Percentiles rank a stretch among this genome's conserved stretches.
Conservation (phyloP, 345 rosid genomes). For the Erysimum cheiranthoides region DNA sequence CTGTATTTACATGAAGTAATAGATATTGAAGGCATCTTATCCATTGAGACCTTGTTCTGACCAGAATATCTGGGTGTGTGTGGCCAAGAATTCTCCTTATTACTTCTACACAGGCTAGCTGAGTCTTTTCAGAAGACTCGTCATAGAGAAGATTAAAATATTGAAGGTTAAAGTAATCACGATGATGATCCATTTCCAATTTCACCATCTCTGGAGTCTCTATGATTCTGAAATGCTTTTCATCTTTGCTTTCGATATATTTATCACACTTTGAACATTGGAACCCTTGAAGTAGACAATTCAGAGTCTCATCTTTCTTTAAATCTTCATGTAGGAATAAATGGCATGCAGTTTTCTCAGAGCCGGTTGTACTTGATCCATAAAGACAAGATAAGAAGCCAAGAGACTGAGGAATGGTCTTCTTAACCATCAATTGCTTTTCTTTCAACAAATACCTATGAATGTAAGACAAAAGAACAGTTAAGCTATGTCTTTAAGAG, state of each 20-base stretch:
- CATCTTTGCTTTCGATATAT: conserved; percentile 44
- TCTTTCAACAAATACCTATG: conserved; percentile 70
- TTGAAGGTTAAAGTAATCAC: conserved; percentile 54
- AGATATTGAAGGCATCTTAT: conserved; percentile 66
- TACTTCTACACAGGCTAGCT: conserved; percentile 75
- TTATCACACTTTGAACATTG: conserved; percentile 85
- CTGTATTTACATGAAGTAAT: conserved; percentile 67
- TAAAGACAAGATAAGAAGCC: conserved; percentile 80
- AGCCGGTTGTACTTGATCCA: conserved; percentile 57
- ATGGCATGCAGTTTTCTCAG: conserved; percentile 60
- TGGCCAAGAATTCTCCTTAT: conserved; percentile 76
- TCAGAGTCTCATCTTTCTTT: conserved; percentile 52
- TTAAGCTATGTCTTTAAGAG: conserved; percentile 20
- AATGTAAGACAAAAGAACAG: conserved; percentile 32
- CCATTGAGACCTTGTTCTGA: conserved; percentile 68
- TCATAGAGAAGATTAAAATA: conserved; percentile 76
- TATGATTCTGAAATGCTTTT: conserved; percentile 46
- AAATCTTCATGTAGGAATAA: conserved; percentile 52
- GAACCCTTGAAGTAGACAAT: conserved; percentile 68
- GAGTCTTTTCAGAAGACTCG: conserved; percentile 80
- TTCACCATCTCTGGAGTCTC: conserved; percentile 45
- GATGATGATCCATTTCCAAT: conserved; percentile 44
- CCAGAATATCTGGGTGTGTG: conserved; percentile 55
- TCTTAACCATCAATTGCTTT: conserved; percentile 63
- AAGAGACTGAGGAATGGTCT: conserved; percentile 67